Evolutionary conservation across 164 flowering plant genomes (phyloP).

Genomic region (Dillenia turbinata): DNA sequence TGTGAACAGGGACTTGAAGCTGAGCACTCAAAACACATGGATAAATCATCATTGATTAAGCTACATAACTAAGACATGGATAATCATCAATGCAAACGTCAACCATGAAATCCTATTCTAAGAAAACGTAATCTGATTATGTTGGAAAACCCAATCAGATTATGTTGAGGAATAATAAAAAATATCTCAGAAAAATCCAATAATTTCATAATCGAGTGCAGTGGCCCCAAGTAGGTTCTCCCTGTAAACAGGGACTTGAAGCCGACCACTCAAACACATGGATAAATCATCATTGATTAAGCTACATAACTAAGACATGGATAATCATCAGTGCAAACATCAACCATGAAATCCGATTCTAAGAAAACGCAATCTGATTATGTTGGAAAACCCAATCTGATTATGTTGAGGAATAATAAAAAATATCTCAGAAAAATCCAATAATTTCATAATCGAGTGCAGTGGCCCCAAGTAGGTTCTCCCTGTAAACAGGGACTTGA

Average conservation of each 20-base stretch:
- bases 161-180: too few species aligned
- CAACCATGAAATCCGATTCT: too few species aligned
- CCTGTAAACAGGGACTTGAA: neutral
- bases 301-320: neutral
- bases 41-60: neutral
- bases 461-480: slow-evolving; percentile 7
- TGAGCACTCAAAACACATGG: neutral
- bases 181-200: slow-evolving; percentile 2
- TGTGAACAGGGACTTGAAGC: slow-evolving; percentile 17
- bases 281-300: slow-evolving; percentile 8
- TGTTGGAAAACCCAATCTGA: too few species aligned
- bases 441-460: slow-evolving; percentile 2
- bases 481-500: neutral
- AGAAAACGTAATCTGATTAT: too few species aligned
- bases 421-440: slow-evolving; percentile 2
- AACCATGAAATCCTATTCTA: too few species aligned
- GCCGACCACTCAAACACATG: neutral
- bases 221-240: slow-evolving; percentile 6
- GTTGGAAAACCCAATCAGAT: too few species aligned
- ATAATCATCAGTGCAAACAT: neutral
- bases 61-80: neutral
- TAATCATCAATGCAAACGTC: neutral
- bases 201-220: slow-evolving; percentile 3
- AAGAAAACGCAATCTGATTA: too few species aligned
- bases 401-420: too few species aligned